phyloP scores from a whole-genome alignment of 306 rosid genomes.

The Hippophae tibetana region DNA sequence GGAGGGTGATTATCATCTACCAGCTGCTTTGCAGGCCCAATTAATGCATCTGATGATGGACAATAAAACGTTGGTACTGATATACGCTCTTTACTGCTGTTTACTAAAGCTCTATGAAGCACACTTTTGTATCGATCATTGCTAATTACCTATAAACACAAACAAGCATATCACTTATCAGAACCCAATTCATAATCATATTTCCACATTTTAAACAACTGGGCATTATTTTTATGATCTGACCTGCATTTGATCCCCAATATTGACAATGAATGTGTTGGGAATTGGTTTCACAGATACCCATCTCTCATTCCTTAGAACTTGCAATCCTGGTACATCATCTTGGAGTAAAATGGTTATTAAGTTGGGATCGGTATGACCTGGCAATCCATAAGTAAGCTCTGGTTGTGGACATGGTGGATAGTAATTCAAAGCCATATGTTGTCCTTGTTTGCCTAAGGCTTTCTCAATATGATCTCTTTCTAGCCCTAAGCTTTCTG shows the following conservation, averaged over 20 bases:
- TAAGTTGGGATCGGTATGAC: slow-evolving; percentile 41
- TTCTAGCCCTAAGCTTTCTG: slow-evolving; percentile 39
- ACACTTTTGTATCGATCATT: slow-evolving; percentile 40
- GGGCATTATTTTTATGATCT: not conserved
- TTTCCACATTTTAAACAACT: not conserved
- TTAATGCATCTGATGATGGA: slow-evolving; percentile 33
- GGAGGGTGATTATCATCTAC: slow-evolving; percentile 11
- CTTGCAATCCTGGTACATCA: slow-evolving; percentile 46
- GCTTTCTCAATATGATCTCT: slow-evolving; percentile 18
- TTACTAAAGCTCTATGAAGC: slow-evolving; percentile 43
- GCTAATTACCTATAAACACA: slow-evolving; percentile 29
- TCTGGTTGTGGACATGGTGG: slow-evolving; percentile 50
- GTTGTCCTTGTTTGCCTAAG: slow-evolving; percentile 39
- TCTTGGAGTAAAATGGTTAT: slow-evolving; percentile 47
- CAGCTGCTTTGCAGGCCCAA: slow-evolving; percentile 30
- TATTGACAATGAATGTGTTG: slow-evolving; percentile 38
- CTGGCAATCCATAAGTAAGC: slow-evolving; percentile 44
- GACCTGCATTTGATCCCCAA: slow-evolving; percentile 56
- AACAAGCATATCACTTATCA: not conserved
- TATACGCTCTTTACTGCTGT: slow-evolving; percentile 27
- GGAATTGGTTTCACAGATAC: slow-evolving; percentile 37
- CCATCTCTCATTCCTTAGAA: slow-evolving; percentile 34
- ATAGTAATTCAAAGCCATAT: slow-evolving; percentile 50
- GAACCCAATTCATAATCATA: no score
- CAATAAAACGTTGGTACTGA: slow-evolving; percentile 49